Percentiles rank a stretch among this genome's conserved stretches.
phyloP scores from a whole-genome alignment of 2,329 filamentous ascomycete genomes.

The Mycogone perniciosa region DNA sequence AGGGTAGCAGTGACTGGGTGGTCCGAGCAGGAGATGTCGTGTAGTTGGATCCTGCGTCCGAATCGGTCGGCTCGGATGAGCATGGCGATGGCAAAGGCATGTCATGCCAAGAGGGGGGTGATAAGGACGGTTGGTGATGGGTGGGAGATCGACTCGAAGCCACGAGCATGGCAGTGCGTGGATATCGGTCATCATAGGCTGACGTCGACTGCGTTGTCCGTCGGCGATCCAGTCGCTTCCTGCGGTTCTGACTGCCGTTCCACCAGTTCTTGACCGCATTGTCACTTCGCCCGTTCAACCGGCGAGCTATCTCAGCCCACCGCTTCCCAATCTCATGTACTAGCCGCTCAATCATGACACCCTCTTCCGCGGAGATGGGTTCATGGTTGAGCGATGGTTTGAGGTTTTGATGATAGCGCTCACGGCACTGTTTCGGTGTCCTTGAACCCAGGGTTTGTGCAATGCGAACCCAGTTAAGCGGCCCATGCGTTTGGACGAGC shows the following conservation, averaged over 20 bases:
- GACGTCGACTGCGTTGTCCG: not conserved
- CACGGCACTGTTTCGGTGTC: constrained; percentile 89
- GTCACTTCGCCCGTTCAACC: constrained; percentile 78
- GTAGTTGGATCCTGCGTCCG: constrained; percentile 59
- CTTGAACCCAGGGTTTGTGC: constrained; percentile 67
- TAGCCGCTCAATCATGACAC: constrained; percentile 66
- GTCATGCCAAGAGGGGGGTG: constrained; percentile 22
- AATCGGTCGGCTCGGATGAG: constrained; percentile 48
- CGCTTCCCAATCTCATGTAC: constrained; percentile 75
- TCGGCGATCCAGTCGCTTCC: constrained; percentile 45
- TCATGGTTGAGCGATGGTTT: constrained; percentile 69
- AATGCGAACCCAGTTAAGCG: constrained; percentile 87
- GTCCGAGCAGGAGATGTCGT: constrained; percentile 49
- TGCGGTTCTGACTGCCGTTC: constrained; percentile 65
- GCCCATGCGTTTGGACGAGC: constrained; percentile 64
- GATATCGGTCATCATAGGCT: not conserved
- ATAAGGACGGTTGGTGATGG: constrained; percentile 15
- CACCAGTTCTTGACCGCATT: constrained; percentile 98
- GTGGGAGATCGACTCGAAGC: constrained; percentile 16
- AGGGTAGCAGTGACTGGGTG: constrained; percentile 30
- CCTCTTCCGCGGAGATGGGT: constrained; percentile 66
- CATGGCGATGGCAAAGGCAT: constrained; percentile 32
- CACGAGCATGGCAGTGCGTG: constrained; percentile 26
- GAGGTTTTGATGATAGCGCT: constrained; percentile 90
- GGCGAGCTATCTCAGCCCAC: constrained; percentile 88